These are phyloP conservation scores for Tetrastigma voinierianum DNA, from an alignment of 164 flowering plant genomes.

Conservation along the genomic window DNA sequence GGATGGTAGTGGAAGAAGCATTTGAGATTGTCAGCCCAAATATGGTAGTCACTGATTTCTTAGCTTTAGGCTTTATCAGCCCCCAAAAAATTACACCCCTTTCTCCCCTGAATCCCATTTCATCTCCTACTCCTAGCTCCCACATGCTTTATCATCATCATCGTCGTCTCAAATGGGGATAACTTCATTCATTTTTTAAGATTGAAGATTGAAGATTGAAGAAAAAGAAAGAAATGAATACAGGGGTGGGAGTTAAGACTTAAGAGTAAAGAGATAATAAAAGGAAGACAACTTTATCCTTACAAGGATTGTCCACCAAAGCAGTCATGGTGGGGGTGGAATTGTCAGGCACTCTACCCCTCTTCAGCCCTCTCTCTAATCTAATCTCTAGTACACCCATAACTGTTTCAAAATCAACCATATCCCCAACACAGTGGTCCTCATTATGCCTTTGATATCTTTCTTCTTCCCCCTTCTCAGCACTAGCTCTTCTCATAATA, in stretches of 20 bases:
- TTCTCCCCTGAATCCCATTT: no score
- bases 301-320: slow-evolving; percentile 19
- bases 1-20: slow-evolving; percentile 29
- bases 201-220: not conserved
- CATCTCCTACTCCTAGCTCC: not conserved
- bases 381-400: not conserved
- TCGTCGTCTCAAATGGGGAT: not conserved
- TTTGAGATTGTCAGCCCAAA: slow-evolving; percentile 36
- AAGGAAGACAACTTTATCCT: slow-evolving; percentile 7
- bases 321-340: slow-evolving; percentile 20
- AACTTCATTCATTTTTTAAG: not conserved
- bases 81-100: not conserved
- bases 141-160: not conserved
- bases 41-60: slow-evolving; percentile 17
- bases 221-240: not conserved
- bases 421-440: not conserved
- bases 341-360: not conserved
- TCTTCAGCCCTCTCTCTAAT: not conserved
- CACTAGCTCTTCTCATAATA: not conserved
- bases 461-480: not conserved
- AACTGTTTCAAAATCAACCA: slow-evolving; percentile 7
- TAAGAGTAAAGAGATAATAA: not conserved
- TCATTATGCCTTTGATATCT: not conserved
- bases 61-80: slow-evolving; percentile 1
- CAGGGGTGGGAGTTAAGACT: not conserved